Percentiles rank a stretch among this genome's conserved stretches.
phyloP scores from a whole-genome alignment of 106 monocot genomes.

The Dendrobium officinale region DNA sequence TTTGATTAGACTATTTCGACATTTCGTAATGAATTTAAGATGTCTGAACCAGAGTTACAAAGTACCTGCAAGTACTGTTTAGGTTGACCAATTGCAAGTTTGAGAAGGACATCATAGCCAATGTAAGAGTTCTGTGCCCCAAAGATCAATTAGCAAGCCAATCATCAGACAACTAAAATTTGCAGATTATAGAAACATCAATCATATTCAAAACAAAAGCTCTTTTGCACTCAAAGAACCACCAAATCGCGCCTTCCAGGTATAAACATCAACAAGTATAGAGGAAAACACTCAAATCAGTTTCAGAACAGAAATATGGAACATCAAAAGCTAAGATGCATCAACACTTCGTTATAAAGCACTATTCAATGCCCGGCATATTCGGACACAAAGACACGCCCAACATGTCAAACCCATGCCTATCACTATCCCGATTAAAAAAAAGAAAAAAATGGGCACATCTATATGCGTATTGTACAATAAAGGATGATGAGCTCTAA shows the following conservation, averaged over 20 bases:
- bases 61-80: constrained; percentile 95
- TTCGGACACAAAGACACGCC: too few species aligned
- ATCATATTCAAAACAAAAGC: not conserved
- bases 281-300: not conserved
- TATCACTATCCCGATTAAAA: too few species aligned
- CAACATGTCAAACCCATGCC: too few species aligned
- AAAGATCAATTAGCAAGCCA: constrained; percentile 1
- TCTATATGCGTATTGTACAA: too few species aligned
- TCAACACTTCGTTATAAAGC: not conserved
- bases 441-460: too few species aligned
- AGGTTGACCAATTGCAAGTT: constrained; percentile 90
- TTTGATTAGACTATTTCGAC: not conserved
- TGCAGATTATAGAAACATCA: not conserved
- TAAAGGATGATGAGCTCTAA: too few species aligned
- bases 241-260: not conserved
- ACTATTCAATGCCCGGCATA: too few species aligned
- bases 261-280: not conserved
- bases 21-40: not conserved
- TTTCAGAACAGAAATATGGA: not conserved
- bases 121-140: constrained; percentile 84
- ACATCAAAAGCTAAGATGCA: not conserved
- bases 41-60: not conserved
- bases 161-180: not conserved
- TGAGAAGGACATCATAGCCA: constrained; percentile 69
- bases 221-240: not conserved